Conservation (phyloP, 176 grass and related monocot species). For the Oryza australiensis region DNA sequence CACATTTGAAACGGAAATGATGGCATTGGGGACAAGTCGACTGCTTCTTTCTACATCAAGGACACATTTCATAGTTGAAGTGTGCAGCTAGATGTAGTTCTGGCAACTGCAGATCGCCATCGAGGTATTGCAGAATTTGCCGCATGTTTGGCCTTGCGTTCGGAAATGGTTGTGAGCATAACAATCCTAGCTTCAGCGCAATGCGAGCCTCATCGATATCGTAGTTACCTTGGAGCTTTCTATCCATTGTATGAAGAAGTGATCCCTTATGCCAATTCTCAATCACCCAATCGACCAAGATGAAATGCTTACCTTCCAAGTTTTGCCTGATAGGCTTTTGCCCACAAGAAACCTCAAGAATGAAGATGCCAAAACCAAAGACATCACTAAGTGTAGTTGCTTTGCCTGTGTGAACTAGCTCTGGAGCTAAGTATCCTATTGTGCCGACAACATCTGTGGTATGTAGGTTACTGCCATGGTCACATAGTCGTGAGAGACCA, state of each 20-base stretch:
- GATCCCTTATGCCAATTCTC: neutral
- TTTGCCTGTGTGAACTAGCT: neutral
- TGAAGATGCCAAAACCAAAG: constrained; percentile 17
- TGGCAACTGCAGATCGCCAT: neutral
- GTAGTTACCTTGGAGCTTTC: neutral
- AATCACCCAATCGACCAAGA: constrained; percentile 22
- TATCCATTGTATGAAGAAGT: neutral
- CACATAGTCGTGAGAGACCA: constrained; percentile 19
- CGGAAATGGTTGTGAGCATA: constrained; percentile 27
- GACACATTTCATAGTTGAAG: neutral
- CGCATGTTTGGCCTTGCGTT: constrained; percentile 20
- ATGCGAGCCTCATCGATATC: neutral
- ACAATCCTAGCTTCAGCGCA: neutral
- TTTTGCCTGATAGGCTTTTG: neutral
- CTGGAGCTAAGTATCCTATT: constrained; percentile 24
- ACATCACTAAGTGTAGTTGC: constrained; percentile 14
- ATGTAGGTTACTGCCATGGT: constrained; percentile 1
- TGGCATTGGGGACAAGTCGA: neutral
- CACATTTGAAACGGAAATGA: constrained; percentile 5
- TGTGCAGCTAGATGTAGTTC: neutral
- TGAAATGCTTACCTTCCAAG: neutral
- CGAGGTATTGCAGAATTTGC: constrained; percentile 28
- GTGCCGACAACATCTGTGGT: constrained; percentile 25
- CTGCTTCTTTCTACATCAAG: neutral
- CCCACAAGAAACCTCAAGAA: constrained; percentile 27